Percentiles rank a stretch among this genome's conserved stretches.
These are phyloP conservation scores for Cercospora nicotianae DNA, from an alignment of 2,329 filamentous ascomycete species.

Conservation along the genomic window DNA sequence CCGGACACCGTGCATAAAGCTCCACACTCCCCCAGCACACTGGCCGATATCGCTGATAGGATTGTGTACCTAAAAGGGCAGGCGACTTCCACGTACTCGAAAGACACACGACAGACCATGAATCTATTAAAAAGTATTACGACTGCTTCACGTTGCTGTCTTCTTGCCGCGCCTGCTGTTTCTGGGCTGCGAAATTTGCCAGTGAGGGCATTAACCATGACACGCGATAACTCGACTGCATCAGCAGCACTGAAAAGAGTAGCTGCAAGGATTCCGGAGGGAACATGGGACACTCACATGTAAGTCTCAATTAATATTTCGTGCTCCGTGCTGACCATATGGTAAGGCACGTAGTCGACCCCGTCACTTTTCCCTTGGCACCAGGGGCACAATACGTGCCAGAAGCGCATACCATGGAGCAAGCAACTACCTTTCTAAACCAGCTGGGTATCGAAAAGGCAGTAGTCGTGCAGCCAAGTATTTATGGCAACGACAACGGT, in stretches of 20 bases:
- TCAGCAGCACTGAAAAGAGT: constrained; percentile 11
- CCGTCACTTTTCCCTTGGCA: constrained; percentile 51
- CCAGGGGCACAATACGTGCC: constrained; percentile 55
- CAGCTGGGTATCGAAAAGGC: constrained; percentile 56
- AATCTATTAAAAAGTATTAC: neutral
- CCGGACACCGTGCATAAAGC: neutral
- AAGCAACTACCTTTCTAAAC: constrained; percentile 55
- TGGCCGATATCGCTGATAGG: neutral
- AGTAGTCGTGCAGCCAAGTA: constrained; percentile 61
- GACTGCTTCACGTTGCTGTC: neutral
- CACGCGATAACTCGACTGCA: neutral
- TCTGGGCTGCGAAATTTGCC: neutral
- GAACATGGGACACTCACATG: constrained; percentile 64
- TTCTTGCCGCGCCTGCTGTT: neutral
- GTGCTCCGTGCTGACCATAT: neutral
- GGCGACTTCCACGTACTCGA: neutral
- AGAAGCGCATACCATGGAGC: constrained; percentile 49
- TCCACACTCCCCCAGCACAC: neutral
- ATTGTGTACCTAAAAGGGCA: neutral
- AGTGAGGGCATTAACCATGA: neutral
- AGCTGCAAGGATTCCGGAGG: constrained; percentile 41
- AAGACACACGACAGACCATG: neutral
- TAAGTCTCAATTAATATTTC: neutral
- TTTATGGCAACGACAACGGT: constrained; percentile 62
- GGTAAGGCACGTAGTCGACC: constrained; percentile 56